Percentiles rank a stretch among this genome's conserved stretches.
Evolutionary conservation across 2,329 filamentous ascomycete species (phyloP).

Genomic region (Fusarium kyushuense): DNA sequence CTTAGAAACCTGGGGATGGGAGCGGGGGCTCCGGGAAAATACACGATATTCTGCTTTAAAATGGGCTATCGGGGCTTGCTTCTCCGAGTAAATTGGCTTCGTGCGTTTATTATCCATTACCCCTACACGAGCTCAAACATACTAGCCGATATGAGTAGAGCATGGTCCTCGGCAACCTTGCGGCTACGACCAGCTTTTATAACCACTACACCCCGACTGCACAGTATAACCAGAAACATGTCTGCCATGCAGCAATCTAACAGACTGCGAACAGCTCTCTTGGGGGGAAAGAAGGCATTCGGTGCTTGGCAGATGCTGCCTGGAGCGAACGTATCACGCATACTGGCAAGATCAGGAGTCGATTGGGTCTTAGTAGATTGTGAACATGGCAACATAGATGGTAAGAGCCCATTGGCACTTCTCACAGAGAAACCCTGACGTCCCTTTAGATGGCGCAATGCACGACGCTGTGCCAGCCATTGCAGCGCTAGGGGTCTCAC

Average conservation of each 20-base stretch:
- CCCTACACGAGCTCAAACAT: neutral
- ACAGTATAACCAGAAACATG: constrained; percentile 23
- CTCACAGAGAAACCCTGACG: neutral
- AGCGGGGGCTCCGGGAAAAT: constrained; percentile 8
- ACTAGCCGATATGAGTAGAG: constrained; percentile 34
- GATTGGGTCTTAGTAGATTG: constrained; percentile 75
- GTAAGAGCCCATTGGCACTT: constrained; percentile 42
- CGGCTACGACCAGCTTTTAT: constrained; percentile 34
- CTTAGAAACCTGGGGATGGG: constrained; percentile 7
- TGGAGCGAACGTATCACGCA: constrained; percentile 68
- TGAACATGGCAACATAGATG: constrained; percentile 65
- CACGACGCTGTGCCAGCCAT: constrained; percentile 67
- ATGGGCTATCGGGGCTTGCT: constrained; percentile 6
- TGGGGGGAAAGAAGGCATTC: constrained; percentile 62
- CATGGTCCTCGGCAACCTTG: constrained; percentile 25
- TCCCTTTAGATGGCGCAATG: constrained; percentile 59
- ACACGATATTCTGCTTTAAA: constrained; percentile 11
- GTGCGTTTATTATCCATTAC: constrained; percentile 9
- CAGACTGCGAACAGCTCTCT: constrained; percentile 63
- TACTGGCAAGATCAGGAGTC: constrained; percentile 70
- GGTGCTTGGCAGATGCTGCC: constrained; percentile 75
- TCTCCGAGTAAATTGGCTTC: constrained; percentile 5
- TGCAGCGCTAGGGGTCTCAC: constrained; percentile 59
- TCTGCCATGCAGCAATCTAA: constrained; percentile 60
- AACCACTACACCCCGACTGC: constrained; percentile 18